These are phyloP conservation scores for Balakata baccata DNA, from an alignment of 345 rosid genomes.

Conservation along the genomic window DNA sequence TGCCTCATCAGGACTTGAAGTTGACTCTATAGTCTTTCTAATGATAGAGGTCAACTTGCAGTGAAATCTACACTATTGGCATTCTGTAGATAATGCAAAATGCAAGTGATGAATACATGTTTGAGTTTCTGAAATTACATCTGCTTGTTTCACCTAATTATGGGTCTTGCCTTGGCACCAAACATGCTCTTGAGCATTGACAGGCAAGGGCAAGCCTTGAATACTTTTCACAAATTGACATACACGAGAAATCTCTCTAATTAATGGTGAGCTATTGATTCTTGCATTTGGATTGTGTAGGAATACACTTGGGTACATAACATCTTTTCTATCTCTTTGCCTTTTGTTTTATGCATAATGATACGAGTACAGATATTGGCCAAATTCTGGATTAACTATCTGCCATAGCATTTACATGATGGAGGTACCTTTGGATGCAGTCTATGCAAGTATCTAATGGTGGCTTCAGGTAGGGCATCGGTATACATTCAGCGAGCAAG, in stretches of 20 bases:
- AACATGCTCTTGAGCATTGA: too few relatives aligned
- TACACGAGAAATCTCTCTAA: background rate
- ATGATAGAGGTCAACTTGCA: too few relatives aligned
- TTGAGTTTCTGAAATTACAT: background rate
- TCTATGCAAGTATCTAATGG: constrained; percentile 73
- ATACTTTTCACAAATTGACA: background rate
- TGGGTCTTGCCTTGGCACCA: too few relatives aligned
- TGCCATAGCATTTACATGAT: constrained; percentile 15
- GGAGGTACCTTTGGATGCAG: constrained; percentile 32
- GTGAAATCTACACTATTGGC: background rate
- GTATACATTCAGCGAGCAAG: constrained; percentile 44
- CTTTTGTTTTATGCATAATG: background rate
- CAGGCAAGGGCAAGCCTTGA: background rate
- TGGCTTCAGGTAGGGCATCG: constrained; percentile 69
- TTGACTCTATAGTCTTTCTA: too few relatives aligned
- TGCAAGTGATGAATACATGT: too few relatives aligned
- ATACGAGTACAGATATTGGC: background rate
- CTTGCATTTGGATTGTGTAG: background rate
- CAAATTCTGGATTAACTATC: background rate
- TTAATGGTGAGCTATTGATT: background rate
- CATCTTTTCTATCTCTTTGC: background rate
- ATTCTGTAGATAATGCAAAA: background rate
- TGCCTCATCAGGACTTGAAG: background rate
- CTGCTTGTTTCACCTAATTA: background rate
- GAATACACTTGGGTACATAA: background rate